Evolutionary conservation across 306 rosid species (phyloP), one percentile per base, ranked within the genome.

Genomic region (Bauhinia variegata): DNA sequence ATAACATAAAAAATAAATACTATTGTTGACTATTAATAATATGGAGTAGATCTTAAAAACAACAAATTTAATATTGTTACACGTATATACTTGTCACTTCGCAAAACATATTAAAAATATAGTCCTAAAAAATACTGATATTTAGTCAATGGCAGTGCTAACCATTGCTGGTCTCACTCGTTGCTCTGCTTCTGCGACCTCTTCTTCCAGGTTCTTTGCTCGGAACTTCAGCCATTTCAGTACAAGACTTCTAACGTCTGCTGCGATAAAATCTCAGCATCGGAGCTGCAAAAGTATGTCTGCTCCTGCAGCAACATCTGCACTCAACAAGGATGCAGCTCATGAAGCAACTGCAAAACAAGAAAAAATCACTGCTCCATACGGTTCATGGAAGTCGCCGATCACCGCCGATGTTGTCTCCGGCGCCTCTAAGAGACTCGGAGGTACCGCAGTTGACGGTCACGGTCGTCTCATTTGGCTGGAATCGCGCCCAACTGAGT

Each of bases 351-450:
- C 75, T 11, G 7, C 75, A 15, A 54, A 76, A 53, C 83, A 67
- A 63, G 70, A 65, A 10, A 79, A 32, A 79, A 46, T 68, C 46
- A 30, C 80, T 7, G 86, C 95, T 32, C 96, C 97, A 0, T 93
- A 85, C 55, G 99, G 99, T 31, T 83, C 99, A 4, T 90, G 99
- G 99, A 88, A 82, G 59, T 93, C 99, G 15, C 92, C 96, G 6
- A 80, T 93, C 82, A 83, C 96, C 34, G 79, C 97, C 47, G 97
- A 90, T 15, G 89, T 82, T 42, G 97, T 93, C 67, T 87, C 95
- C 48, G 99, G 96, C 30, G 77, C 99, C 14, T 78, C 92, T 44
- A 93, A 90, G 80, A 52, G 69, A 0, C 96, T 93, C 55, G 97
- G 84, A 0, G 97, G 97, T 14, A 81, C 92, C 28, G 88, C 97